Evolutionary conservation across 495 filamentous ascomycete genomes (phyloP).

Genomic region (Aspergillus carlsbadensis): DNA sequence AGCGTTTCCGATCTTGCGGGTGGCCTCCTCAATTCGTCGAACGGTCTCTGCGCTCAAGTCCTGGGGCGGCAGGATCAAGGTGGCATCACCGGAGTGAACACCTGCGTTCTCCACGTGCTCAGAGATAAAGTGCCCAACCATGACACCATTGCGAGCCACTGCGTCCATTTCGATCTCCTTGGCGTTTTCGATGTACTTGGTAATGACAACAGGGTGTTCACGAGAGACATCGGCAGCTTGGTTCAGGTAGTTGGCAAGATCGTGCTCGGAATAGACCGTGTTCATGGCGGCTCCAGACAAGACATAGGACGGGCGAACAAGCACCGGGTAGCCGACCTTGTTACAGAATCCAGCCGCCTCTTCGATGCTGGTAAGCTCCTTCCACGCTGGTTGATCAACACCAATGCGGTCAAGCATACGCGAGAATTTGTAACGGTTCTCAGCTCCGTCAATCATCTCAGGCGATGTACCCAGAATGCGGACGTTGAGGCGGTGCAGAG

Average conservation of each 20-base stretch:
- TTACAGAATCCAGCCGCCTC: slow-evolving; percentile 85
- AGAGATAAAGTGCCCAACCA: slow-evolving; percentile 91
- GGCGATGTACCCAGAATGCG: slow-evolving; percentile 93
- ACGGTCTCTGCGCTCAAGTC: slow-evolving; percentile 90
- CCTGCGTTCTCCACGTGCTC: slow-evolving; percentile 98
- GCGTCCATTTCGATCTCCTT: slow-evolving; percentile 98
- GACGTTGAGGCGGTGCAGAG: slow-evolving; percentile 82
- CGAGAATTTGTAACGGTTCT: slow-evolving; percentile 99
- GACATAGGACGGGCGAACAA: slow-evolving; percentile 95
- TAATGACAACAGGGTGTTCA: slow-evolving; percentile 98
- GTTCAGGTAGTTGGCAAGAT: slow-evolving; percentile 86
- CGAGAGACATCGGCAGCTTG: slow-evolving; percentile 90
- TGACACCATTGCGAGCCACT: slow-evolving; percentile 80
- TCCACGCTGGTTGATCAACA: slow-evolving; percentile 96
- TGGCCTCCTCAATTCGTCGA: slow-evolving; percentile 88
- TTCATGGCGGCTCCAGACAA: slow-evolving; percentile 99
- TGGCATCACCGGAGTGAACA: slow-evolving; percentile 97
- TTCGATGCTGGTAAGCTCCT: slow-evolving; percentile 88
- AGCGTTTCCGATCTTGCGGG: slow-evolving; percentile 89
- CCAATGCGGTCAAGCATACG: slow-evolving; percentile 93
- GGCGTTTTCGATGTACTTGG: slow-evolving; percentile 96
- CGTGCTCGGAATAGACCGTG: slow-evolving; percentile 89
- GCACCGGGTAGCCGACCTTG: slow-evolving; percentile 87
- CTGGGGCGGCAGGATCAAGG: slow-evolving; percentile 93
- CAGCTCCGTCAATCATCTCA: slow-evolving; percentile 97